A percentile compares a stretch with the other conserved stretches of the same genome.
Conservation (phyloP, 2,329 filamentous ascomycete species). For the Alternaria burnsii region DNA sequence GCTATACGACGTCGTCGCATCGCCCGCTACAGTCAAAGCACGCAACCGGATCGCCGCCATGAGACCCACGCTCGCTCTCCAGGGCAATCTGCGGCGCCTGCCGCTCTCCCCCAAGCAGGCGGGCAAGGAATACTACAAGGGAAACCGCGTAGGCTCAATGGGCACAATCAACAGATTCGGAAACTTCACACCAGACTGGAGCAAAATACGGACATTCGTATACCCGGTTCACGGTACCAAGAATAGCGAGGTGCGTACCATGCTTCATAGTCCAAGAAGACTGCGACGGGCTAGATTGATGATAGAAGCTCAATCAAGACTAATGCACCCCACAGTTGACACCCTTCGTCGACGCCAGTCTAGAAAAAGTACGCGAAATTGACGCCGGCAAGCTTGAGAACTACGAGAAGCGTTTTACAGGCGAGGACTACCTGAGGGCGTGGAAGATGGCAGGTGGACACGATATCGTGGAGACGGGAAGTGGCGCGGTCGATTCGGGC, state of each 20-base stretch:
- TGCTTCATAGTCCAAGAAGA: background rate
- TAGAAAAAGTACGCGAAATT: conserved; percentile 53
- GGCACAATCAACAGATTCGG: conserved; percentile 85
- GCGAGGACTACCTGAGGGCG: conserved; percentile 43
- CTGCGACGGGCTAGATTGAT: conserved; percentile 9
- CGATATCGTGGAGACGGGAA: conserved; percentile 30
- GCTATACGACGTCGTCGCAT: conserved; percentile 9
- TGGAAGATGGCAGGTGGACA: conserved; percentile 47
- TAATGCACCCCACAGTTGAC: conserved; percentile 67
- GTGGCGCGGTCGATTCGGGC: conserved; percentile 1
- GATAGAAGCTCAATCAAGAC: background rate
- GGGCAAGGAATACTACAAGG: conserved; percentile 96
- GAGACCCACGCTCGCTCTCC: conserved; percentile 73
- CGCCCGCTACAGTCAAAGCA: conserved; percentile 2
- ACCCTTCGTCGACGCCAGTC: conserved; percentile 75
- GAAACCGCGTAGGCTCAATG: conserved; percentile 87
- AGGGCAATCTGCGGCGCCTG: conserved; percentile 75
- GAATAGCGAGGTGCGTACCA: conserved; percentile 47
- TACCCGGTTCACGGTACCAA: conserved; percentile 74
- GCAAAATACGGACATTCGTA: conserved; percentile 89
- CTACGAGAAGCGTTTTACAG: conserved; percentile 40
- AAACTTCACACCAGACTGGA: conserved; percentile 83
- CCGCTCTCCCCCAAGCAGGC: conserved; percentile 91
- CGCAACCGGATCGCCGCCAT: conserved; percentile 54
- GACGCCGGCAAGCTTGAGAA: conserved; percentile 21